Base-by-base conservation (phyloP, 805 yeast genomes). In the Yarrowia osloensis region DNA sequence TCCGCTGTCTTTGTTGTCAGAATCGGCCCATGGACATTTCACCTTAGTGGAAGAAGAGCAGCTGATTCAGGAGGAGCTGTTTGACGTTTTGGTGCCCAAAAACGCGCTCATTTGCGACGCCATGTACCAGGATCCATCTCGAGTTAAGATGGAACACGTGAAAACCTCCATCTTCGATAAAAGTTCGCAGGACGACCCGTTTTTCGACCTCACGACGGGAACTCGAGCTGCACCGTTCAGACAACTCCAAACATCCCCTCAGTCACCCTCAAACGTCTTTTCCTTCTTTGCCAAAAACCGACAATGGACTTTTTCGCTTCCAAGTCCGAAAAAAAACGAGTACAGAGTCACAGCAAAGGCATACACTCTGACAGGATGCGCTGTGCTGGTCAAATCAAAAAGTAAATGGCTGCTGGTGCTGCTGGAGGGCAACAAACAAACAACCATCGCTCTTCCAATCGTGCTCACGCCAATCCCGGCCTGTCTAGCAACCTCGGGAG, bases 301-400 rank as follows among this genome's bases (percentile, higher is more conserved):
- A 3, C 42, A 54, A n/a, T 54, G 61, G 61, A 54, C 44, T 4
- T 54, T 54, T 17, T 21, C 61, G 22, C 31, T 54, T 11, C 61
- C 61, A 0, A 54, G 28, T 8, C 61, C 61, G 21, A 54, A 54
- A n/a, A 35, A 37, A 24, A 54, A 54, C 61, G 61, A 54, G 5
- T 54, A 54, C 44, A 22, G 61, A 22, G 6, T 54, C 61, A 54
- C 61, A 2, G 61, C 61, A 15, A 54, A 37, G 31, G 61, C 61
- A 17, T 54, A 54, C 22, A 54, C 61, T 1, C 29, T 54, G 4
- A 15, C 44, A 5, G 61, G 61, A n/a, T 54, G 61, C 8, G 61
- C 61, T 2, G 61, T 54, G 8, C 33, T 54, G 17, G 61, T 54
- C 12, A 22, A n/a, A n/a, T 35, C 61, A 5, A 54, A 52, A 12